These are phyloP conservation scores for Fusarium piperis DNA, from an alignment of 2,329 filamentous ascomycete species.

Conservation along the genomic window DNA sequence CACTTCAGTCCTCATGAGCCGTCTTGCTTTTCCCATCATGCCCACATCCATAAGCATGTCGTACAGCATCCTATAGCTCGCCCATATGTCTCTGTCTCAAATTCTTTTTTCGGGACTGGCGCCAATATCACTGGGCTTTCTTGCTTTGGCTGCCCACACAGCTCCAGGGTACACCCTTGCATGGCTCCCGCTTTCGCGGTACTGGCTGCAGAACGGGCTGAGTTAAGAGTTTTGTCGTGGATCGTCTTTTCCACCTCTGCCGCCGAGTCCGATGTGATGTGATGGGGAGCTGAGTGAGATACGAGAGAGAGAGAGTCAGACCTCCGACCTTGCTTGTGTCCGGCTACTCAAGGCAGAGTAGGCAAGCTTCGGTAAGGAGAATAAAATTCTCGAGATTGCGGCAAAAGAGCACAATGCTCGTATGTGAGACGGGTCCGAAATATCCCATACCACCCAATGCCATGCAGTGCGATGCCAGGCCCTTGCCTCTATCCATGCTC, in stretches of 20 bases:
- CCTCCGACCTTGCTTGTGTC: background rate
- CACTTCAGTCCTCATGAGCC: background rate
- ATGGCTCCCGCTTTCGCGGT: slow-evolving; percentile 25
- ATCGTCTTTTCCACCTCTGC: slow-evolving; percentile 1
- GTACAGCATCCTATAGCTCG: slow-evolving; percentile 4
- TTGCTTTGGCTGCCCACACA: slow-evolving; percentile 16
- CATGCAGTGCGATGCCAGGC: background rate
- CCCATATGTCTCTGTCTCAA: background rate
- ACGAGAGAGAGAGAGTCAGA: slow-evolving; percentile 17
- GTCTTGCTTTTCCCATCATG: slow-evolving; percentile 3
- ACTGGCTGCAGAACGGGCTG: slow-evolving; percentile 31
- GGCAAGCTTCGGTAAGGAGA: background rate
- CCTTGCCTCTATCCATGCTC: slow-evolving; percentile 8
- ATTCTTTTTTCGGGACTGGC: background rate
- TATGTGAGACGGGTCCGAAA: slow-evolving; percentile 9
- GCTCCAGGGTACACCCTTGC: slow-evolving; percentile 24
- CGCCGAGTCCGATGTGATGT: slow-evolving; percentile 17
- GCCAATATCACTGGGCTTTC: slow-evolving; percentile 3
- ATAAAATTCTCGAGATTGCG: background rate
- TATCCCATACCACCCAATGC: background rate
- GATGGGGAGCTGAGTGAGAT: slow-evolving; percentile 22
- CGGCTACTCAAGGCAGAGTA: background rate
- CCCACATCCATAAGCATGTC: background rate
- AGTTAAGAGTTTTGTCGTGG: slow-evolving; percentile 20
- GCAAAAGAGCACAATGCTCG: background rate